A percentile compares a stretch with the other conserved stretches of the same genome.
These are phyloP conservation scores for Coemansia umbellata DNA, from an alignment of 192 early-diverging fungal genomes.

Conservation along the genomic window DNA sequence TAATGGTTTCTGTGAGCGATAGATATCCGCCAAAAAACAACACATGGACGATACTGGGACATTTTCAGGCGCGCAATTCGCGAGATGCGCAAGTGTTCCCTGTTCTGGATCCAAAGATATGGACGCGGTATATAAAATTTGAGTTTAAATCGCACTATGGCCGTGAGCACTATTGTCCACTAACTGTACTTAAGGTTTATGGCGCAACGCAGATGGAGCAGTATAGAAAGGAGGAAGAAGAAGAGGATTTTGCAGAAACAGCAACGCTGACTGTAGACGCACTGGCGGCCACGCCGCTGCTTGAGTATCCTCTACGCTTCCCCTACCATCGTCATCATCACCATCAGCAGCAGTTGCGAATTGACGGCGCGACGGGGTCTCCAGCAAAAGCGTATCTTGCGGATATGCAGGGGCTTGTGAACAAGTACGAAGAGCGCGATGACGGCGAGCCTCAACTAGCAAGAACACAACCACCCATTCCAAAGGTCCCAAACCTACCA, in stretches of 20 bases:
- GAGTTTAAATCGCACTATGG: slow-evolving; percentile 90
- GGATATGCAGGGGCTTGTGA: slow-evolving; percentile 41
- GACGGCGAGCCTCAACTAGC: slow-evolving; percentile 7
- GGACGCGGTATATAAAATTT: slow-evolving; percentile 81
- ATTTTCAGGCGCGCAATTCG: slow-evolving; percentile 81
- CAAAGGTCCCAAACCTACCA: slow-evolving; percentile 35
- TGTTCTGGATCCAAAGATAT: slow-evolving; percentile 68
- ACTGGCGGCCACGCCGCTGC: slow-evolving; percentile 16
- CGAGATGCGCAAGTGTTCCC: slow-evolving; percentile 87
- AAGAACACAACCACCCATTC: slow-evolving; percentile 9
- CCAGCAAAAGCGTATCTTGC: slow-evolving; percentile 39
- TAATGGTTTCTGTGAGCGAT: slow-evolving; percentile 72
- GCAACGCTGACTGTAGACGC: slow-evolving; percentile 35
- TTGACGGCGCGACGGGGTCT: slow-evolving; percentile 16
- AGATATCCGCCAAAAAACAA: slow-evolving; percentile 71
- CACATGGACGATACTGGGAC: slow-evolving; percentile 77
- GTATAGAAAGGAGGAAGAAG: slow-evolving; percentile 59
- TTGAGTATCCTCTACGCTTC: slow-evolving; percentile 24
- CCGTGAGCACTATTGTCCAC: slow-evolving; percentile 88
- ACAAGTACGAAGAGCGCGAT: slow-evolving; percentile 24
- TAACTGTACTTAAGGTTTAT: slow-evolving; percentile 81
- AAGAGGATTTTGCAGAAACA: slow-evolving; percentile 37
- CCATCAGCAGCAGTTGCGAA: slow-evolving; percentile 20
- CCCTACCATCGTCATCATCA: slow-evolving; percentile 21
- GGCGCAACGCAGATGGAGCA: slow-evolving; percentile 93